Conservation (phyloP, 805 yeast genomes). For the Groenewaldozyma tartarivorans region DNA sequence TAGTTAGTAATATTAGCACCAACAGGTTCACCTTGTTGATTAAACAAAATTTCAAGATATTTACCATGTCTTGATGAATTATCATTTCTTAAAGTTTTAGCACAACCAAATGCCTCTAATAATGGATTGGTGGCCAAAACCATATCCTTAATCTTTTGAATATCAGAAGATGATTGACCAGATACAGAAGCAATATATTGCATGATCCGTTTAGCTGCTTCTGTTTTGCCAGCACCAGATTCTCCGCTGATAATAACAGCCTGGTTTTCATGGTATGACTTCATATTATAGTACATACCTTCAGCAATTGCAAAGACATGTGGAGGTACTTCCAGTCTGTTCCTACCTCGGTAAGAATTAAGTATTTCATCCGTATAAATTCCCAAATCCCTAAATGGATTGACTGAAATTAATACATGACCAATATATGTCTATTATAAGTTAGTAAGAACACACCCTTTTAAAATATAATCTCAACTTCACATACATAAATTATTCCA, state of each 20-base stretch:
- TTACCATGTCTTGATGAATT: conserved; percentile 90
- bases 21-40: conserved; percentile 73
- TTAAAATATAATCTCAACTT: conserved; percentile 6
- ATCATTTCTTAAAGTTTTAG: conserved; percentile 81
- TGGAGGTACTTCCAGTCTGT: conserved; percentile 91
- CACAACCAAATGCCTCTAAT: conserved; percentile 87
- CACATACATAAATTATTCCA: conserved; percentile 68
- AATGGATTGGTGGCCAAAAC: conserved; percentile 94
- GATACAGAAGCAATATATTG: conserved; percentile 87
- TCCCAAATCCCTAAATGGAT: conserved; percentile 94
- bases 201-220: conserved; percentile 96
- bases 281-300: conserved; percentile 89
- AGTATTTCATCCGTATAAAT: conserved; percentile 78
- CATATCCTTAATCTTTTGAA: conserved; percentile 89
- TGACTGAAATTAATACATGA: conserved; percentile 70
- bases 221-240: conserved; percentile 97
- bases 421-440: conserved; percentile 26
- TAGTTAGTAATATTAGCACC: conserved; percentile 96
- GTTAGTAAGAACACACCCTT: conserved; percentile 1
- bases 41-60: conserved; percentile 85
- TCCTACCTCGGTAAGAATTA: conserved; percentile 76
- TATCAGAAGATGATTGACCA: conserved; percentile 56
- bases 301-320: conserved; percentile 98
- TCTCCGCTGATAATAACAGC: conserved; percentile 97
- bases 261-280: conserved; percentile 87